Conservation (phyloP, 2,329 filamentous ascomycete genomes). For the Talaromyces sp. region DNA sequence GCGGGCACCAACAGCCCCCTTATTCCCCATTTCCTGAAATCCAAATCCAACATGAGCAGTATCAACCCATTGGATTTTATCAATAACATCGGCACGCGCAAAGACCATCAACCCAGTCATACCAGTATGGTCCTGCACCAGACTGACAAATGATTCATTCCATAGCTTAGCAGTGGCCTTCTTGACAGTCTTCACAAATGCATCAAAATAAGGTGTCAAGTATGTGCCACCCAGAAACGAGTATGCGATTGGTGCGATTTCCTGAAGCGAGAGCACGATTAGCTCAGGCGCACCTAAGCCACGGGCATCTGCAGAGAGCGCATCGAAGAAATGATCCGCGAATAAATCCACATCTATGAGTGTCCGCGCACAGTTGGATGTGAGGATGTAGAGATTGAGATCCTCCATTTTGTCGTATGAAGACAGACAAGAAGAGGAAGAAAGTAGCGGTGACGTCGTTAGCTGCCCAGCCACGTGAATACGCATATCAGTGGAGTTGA, state of each 20-base stretch:
- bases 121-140: constrained; percentile 75
- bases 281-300: constrained; percentile 60
- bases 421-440: not conserved
- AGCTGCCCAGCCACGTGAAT: constrained; percentile 48
- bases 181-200: constrained; percentile 71
- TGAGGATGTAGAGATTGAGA: constrained; percentile 75
- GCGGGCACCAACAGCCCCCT: constrained; percentile 83
- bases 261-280: constrained; percentile 74
- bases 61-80: constrained; percentile 66
- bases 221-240: constrained; percentile 84
- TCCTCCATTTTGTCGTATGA: constrained; percentile 42
- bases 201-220: constrained; percentile 73
- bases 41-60: constrained; percentile 85
- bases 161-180: constrained; percentile 60
- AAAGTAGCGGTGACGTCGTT: constrained; percentile 49
- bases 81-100: constrained; percentile 62
- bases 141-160: constrained; percentile 64
- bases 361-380: constrained; percentile 83
- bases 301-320: constrained; percentile 55
- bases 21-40: constrained; percentile 87
- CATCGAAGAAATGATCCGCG: constrained; percentile 68
- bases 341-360: constrained; percentile 71
- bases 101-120: constrained; percentile 92
- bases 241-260: constrained; percentile 81
- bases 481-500: constrained; percentile 9